These are phyloP conservation scores for Capsicum rhomboideum DNA, from an alignment of 257 asterid genomes.

Conservation along the genomic window DNA sequence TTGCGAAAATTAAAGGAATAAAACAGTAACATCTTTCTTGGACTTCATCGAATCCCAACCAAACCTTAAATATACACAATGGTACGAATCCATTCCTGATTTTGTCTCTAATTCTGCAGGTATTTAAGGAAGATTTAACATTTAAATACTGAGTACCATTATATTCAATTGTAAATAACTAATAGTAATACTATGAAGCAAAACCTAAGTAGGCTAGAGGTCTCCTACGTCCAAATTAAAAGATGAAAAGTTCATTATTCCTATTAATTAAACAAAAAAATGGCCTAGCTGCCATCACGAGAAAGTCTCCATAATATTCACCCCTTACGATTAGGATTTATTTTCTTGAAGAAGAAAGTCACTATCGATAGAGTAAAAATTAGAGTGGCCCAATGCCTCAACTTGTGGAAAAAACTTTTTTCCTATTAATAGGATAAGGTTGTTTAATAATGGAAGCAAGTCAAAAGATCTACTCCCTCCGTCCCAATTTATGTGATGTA, in stretches of 20 bases:
- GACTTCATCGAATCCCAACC: neutral
- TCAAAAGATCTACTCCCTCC: neutral
- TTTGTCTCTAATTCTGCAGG: constrained; percentile 3
- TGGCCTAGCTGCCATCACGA: neutral
- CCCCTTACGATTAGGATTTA: neutral
- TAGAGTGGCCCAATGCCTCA: neutral
- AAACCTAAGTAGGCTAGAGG: neutral
- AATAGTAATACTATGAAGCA: neutral
- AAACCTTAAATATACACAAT: neutral
- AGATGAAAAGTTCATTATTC: neutral
- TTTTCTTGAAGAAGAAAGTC: neutral
- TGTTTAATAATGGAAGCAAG: neutral
- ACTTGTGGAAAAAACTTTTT: neutral
- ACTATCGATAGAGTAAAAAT: neutral
- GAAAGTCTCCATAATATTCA: neutral
- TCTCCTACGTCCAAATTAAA: neutral
- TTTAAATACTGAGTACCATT: neutral
- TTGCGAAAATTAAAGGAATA: neutral
- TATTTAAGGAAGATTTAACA: constrained; percentile 2
- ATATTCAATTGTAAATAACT: too few species aligned
- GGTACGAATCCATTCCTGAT: neutral
- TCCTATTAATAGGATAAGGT: neutral
- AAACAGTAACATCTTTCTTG: neutral
- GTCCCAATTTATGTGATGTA: too few species aligned
- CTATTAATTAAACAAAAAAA: neutral